Evolutionary conservation across 495 filamentous ascomycete genomes (phyloP).

Genomic region (Mycothermus thermophilus): DNA sequence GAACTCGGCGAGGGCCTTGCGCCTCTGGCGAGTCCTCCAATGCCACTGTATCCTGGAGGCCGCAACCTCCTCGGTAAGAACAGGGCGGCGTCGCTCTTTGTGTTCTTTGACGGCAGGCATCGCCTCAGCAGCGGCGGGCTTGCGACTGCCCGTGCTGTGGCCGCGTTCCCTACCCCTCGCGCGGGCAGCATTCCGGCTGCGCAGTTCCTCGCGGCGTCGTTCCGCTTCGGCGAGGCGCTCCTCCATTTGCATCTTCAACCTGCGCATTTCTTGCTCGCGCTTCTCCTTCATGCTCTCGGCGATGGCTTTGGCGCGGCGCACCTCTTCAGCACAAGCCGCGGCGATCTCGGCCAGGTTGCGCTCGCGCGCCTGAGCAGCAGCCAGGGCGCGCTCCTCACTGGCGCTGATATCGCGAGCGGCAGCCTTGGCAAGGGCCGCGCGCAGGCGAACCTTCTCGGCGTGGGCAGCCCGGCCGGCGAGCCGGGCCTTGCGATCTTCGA

Average conservation of each 20-base stretch:
- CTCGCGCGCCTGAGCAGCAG: slow-evolving; percentile 84
- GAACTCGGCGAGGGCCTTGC: slow-evolving; percentile 52
- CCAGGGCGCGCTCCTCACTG: slow-evolving; percentile 70
- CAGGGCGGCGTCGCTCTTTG: slow-evolving; percentile 32
- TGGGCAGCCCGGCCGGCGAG: slow-evolving; percentile 88
- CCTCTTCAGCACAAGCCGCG: slow-evolving; percentile 87
- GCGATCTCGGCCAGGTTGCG: slow-evolving; percentile 86
- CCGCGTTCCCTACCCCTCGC: slow-evolving; percentile 43
- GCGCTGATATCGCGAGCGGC: slow-evolving; percentile 45
- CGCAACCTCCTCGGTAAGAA: slow-evolving; percentile 54
- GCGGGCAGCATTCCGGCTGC: slow-evolving; percentile 41
- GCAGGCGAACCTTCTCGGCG: slow-evolving; percentile 89
- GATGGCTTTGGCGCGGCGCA: slow-evolving; percentile 81
- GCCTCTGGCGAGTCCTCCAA: slow-evolving; percentile 54
- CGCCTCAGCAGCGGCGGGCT: slow-evolving; percentile 27
- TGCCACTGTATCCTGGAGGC: slow-evolving; percentile 59
- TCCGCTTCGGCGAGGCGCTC: slow-evolving; percentile 83
- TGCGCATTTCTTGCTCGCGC: slow-evolving; percentile 71
- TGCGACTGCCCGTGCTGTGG: slow-evolving; percentile 45
- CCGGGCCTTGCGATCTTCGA: slow-evolving; percentile 84
- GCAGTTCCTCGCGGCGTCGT: slow-evolving; percentile 48
- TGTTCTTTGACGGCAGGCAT: slow-evolving; percentile 44
- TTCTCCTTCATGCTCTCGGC: slow-evolving; percentile 86
- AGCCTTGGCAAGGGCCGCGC: slow-evolving; percentile 74
- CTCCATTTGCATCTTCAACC: slow-evolving; percentile 64